A percentile compares a stretch with the other conserved stretches of the same genome.
phyloP scores from a whole-genome alignment of 1,139 yeast genomes.

The Schwanniomyces etchellsii region DNA sequence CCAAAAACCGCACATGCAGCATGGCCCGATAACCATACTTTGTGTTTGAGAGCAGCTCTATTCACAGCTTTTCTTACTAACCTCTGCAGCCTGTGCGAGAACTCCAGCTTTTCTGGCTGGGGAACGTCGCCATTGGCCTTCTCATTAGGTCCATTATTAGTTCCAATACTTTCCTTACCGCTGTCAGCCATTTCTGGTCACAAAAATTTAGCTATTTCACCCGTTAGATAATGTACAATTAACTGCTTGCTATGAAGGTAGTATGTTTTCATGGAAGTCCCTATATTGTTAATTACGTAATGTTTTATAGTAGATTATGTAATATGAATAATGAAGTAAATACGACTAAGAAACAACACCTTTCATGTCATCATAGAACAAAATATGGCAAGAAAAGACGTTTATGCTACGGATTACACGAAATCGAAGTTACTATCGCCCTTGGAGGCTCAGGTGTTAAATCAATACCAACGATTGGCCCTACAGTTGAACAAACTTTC shows the following conservation, averaged over 20 bases:
- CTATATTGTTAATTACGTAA: no score
- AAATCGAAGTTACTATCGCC: constrained; percentile 26
- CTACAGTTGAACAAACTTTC: constrained; percentile 31
- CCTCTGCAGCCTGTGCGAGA: constrained; percentile 17
- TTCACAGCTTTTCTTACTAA: constrained; percentile 33
- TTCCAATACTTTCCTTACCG: no score
- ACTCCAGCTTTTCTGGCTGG: constrained; percentile 2
- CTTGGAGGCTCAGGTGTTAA: constrained; percentile 34
- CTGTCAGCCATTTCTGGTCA: no score
- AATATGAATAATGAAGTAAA: no score
- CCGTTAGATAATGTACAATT: no score
- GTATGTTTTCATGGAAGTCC: no score
- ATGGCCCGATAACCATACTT: constrained; percentile 64
- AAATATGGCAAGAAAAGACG: constrained; percentile 11
- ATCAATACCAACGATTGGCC: constrained; percentile 45
- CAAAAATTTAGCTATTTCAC: no score
- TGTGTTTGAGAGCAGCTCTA: constrained; percentile 40
- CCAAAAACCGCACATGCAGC: constrained; percentile 45
- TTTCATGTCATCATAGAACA: no score
- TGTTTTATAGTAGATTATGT: no score
- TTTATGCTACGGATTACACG: constrained; percentile 21
- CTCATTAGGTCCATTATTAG: background rate
- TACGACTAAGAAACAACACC: no score
- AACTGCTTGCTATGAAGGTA: no score
- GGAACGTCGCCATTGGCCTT: background rate